Conservation (phyloP, 352 stramenopile species). For the Globisporangium cylindrosporum region DNA sequence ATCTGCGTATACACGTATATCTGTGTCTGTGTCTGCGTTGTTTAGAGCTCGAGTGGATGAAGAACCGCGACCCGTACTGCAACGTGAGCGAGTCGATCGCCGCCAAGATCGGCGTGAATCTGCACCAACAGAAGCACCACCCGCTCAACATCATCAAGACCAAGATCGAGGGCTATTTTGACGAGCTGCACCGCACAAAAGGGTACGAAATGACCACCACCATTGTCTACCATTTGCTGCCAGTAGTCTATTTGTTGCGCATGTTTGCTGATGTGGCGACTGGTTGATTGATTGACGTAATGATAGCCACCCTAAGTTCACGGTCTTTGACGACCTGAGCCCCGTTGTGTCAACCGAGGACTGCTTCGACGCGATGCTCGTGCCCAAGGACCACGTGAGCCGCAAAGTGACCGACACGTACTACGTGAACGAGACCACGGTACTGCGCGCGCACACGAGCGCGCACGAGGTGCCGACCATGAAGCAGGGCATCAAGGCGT, state of each 20-base stretch:
- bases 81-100: constrained; percentile 86
- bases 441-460: constrained; percentile 89
- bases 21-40: neutral
- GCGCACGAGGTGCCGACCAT: constrained; percentile 94
- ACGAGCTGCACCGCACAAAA: constrained; percentile 59
- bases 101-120: constrained; percentile 85
- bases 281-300: no score
- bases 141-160: constrained; percentile 93
- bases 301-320: constrained; percentile 68
- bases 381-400: constrained; percentile 88
- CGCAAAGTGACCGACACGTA: constrained; percentile 88
- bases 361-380: constrained; percentile 92
- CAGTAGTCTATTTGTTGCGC: neutral
- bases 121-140: constrained; percentile 84
- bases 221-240: neutral
- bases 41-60: constrained; percentile 75
- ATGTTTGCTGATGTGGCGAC: neutral
- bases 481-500: constrained; percentile 84
- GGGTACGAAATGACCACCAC: constrained; percentile 26
- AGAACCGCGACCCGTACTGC: constrained; percentile 77
- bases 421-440: constrained; percentile 80
- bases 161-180: constrained; percentile 91
- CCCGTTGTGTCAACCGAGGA: constrained; percentile 86
- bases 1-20: neutral
- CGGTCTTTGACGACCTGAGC: constrained; percentile 83